Conservation (phyloP, 2,329 filamentous ascomycete genomes). For the Calonectria henricotiae region DNA sequence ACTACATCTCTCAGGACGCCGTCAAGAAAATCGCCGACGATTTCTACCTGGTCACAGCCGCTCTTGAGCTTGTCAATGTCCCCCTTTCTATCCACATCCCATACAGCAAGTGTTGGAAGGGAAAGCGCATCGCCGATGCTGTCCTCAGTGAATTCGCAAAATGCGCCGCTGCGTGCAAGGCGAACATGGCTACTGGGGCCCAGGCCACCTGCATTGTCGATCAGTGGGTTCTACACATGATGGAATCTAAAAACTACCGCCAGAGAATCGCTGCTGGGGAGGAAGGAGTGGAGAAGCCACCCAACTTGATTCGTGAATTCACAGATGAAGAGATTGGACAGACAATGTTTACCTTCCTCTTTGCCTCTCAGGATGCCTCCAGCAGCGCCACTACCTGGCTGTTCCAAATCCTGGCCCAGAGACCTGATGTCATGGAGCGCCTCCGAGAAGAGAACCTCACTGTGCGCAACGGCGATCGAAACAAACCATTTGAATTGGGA, state of each 20-base stretch:
- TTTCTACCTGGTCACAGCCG: slow-evolving; percentile 84
- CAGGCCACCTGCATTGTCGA: slow-evolving; percentile 83
- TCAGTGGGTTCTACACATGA: slow-evolving; percentile 83
- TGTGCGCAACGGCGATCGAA: slow-evolving; percentile 62
- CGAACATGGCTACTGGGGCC: slow-evolving; percentile 79
- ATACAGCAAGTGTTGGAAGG: slow-evolving; percentile 83
- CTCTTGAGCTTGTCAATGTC: slow-evolving; percentile 86
- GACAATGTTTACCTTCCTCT: slow-evolving; percentile 70
- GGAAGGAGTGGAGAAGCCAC: slow-evolving; percentile 60
- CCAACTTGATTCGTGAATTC: slow-evolving; percentile 67
- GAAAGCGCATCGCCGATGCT: slow-evolving; percentile 82
- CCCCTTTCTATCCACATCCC: slow-evolving; percentile 80
- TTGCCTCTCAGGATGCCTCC: slow-evolving; percentile 70
- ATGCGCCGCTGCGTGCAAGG: slow-evolving; percentile 81
- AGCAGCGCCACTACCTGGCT: slow-evolving; percentile 70
- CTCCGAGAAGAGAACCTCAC: slow-evolving; percentile 66
- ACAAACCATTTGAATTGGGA: slow-evolving; percentile 60
- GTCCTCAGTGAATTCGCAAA: slow-evolving; percentile 80
- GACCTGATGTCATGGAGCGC: slow-evolving; percentile 65
- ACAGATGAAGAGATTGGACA: slow-evolving; percentile 66
- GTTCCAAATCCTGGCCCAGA: slow-evolving; percentile 68
- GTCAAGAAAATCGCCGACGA: slow-evolving; percentile 85
- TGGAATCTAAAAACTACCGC: slow-evolving; percentile 79
- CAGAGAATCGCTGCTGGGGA: slow-evolving; percentile 75
- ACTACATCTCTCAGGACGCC: slow-evolving; percentile 82